phyloP scores from a whole-genome alignment of 1,284 basidiomycete genomes.

The Nidula niveotomentosa region DNA sequence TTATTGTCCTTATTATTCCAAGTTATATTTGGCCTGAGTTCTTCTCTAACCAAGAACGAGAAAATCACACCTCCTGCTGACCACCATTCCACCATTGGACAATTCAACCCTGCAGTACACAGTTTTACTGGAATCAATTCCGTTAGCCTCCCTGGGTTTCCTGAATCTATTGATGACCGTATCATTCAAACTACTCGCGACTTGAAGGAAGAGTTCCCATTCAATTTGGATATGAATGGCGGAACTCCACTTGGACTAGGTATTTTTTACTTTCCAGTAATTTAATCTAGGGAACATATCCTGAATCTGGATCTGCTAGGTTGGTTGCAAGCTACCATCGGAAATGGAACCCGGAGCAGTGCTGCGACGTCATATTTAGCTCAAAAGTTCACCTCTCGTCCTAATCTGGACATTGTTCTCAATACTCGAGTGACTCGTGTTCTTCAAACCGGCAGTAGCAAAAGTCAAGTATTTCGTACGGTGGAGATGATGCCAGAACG shows the following conservation, averaged over 20 bases:
- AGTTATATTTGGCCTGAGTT: neutral
- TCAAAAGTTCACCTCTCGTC: conserved; percentile 19
- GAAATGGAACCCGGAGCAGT: conserved; percentile 21
- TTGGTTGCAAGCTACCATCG: conserved; percentile 23
- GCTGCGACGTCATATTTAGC: conserved; percentile 29
- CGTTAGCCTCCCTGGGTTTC: conserved; percentile 23
- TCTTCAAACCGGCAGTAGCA: conserved; percentile 12
- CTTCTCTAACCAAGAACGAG: neutral
- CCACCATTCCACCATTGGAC: conserved; percentile 16
- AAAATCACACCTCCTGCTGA: neutral
- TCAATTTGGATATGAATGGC: conserved; percentile 29
- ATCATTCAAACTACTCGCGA: conserved; percentile 23
- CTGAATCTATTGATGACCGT: conserved; percentile 19
- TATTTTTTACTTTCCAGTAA: neutral
- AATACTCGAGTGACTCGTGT: conserved; percentile 31
- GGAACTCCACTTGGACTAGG: conserved; percentile 29
- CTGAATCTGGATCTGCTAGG: too few species aligned
- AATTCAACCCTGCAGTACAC: conserved; percentile 23
- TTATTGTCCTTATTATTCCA: neutral
- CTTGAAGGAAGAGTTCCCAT: conserved; percentile 25
- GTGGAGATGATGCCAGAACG: conserved; percentile 18
- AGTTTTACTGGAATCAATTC: conserved; percentile 7
- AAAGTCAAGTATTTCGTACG: conserved; percentile 10
- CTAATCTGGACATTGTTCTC: conserved; percentile 36
- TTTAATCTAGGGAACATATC: too few species aligned